Base-by-base conservation (phyloP, 352 stramenopile genomes). In the Phytophthora pistaciae region DNA sequence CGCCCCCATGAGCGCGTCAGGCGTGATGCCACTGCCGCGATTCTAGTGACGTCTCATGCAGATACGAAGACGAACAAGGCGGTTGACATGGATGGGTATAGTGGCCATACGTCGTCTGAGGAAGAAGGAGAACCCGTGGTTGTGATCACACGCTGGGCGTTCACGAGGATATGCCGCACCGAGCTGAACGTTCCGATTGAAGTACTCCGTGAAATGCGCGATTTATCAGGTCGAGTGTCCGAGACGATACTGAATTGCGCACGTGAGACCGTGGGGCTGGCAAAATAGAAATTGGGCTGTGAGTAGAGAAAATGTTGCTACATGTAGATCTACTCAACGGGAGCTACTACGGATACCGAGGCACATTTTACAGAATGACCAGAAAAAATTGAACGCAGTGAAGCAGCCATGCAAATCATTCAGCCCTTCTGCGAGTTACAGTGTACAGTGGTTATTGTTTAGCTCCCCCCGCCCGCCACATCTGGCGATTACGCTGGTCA, bases 111-210 rank as follows among this genome's bases (percentile, higher is more conserved):
- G 3, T 72, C 60, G 40, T 77, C 63, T 14, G 52, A 66, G 54
- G 65, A 80, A 23, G 54, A 78, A 48, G 70, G 58, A 50, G 64
- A 77, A 5, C 36, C 77, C 8, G 72, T 86, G 3, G 57, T 84
- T 10, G 68, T 81, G 38, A 65, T 78, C 36, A 75, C 72, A 53
- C 70, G 67, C 14, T 80, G 70, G 62, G 36, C 70, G 3, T 66
- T 72, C 56, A 75, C 73, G n/a, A 84, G 73, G 31, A 68, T 84
- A 25, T 74, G 71, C 53, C 63, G 61, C n/a, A 65, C 74, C 0
- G 54, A 78, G 10, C 21, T 83, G 20, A 31, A 70, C 31, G 66
- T 91, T 3, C 49, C 79, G 8, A 60, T 55, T 5, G 44, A 62
- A 23, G 55, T 60, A 4, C 70, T 82, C 21, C 74, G 75, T 16